Evolutionary conservation across 1,139 yeast genomes (phyloP).

Genomic region (Suhomyces terraborum): DNA sequence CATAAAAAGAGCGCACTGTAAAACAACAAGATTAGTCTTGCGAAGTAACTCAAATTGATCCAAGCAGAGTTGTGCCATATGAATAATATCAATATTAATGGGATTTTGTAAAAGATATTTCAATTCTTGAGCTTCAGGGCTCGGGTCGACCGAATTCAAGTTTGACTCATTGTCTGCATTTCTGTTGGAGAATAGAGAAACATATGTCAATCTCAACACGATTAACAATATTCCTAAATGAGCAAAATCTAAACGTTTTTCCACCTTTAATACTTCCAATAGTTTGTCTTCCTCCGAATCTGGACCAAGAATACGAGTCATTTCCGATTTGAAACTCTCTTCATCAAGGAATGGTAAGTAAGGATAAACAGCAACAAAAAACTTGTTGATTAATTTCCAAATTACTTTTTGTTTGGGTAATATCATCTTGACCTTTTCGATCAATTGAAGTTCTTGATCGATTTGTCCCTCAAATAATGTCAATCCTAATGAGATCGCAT

Average conservation of each 20-base stretch:
- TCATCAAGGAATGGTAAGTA: conserved; percentile 56
- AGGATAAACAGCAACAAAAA: conserved; percentile 49
- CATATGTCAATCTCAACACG: conserved; percentile 43
- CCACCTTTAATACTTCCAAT: conserved; percentile 26
- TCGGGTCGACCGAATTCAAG: conserved; percentile 26
- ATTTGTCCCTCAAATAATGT: conserved; percentile 35
- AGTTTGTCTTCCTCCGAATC: conserved; percentile 16
- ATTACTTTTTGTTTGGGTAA: conserved; percentile 45
- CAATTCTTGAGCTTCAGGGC: conserved; percentile 32
- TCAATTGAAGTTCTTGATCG: conserved; percentile 29
- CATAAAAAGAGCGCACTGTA: conserved; percentile 47
- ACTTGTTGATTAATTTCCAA: conserved; percentile 33
- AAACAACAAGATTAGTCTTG: conserved; percentile 49
- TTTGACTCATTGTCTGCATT: conserved; percentile 30
- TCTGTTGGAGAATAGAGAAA: conserved; percentile 39
- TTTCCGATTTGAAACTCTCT: conserved; percentile 23
- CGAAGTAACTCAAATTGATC: conserved; percentile 52
- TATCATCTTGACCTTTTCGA: conserved; percentile 30
- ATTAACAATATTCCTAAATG: conserved; percentile 44
- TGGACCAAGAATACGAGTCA: conserved; percentile 26
- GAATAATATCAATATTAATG: conserved; percentile 45
- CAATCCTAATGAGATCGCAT: conserved; percentile 33
- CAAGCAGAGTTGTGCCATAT: conserved; percentile 55
- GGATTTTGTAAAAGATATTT: conserved; percentile 50
- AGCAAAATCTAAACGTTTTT: conserved; percentile 49